Evolutionary conservation across 2,329 filamentous ascomycete species (phyloP), one percentile per base, ranked within the genome.

Genomic region (Hirsutella minnesotensis): DNA sequence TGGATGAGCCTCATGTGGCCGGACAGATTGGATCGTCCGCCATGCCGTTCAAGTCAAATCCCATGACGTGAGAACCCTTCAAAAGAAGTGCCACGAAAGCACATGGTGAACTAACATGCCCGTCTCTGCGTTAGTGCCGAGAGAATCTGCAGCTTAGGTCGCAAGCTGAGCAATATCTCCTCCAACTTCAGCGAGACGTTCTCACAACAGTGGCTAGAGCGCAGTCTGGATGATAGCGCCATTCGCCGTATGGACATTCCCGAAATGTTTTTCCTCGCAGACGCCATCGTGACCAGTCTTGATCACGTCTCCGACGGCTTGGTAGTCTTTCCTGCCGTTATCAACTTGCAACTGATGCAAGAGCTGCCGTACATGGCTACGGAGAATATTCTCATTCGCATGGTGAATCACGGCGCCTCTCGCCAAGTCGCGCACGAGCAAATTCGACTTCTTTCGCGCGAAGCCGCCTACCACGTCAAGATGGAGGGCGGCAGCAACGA

Each of bases 341-440:
- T 94, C 58, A 68, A 72, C 46, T 69, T 73, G 45, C 79, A 74
- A 48, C 69, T 94, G 38, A 73, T 79, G 51, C 74, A 80, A 47
- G 85, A 94, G 63, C 75, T 95, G 13, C 89, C 89, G 1, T 94
- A 95, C 65, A 94, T 90, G 83, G 74, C 79, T 8, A 88, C 81
- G 8, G 58, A 53, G 44, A 47, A 48, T 35, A 80, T 88, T 57
- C 85, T 89, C 59, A 88, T 94, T 85, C 79, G 77, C 51, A 71
- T 90, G 44, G 77, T 81, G 22, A 76, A 78, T 44, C 74, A 80
- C 55, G 86, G 85, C 27, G 73, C 69, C 22, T 84, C 77, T 9
- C 70, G 87, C 40, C 86, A 94, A 59, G 85, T 89, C 20, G 83
- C 86, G 1, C 88, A 95, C 63, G 88, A 95, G 66, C 68, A 90